Conservation (phyloP, 2,329 filamentous ascomycete genomes). For the Cladosporium colombiae region DNA sequence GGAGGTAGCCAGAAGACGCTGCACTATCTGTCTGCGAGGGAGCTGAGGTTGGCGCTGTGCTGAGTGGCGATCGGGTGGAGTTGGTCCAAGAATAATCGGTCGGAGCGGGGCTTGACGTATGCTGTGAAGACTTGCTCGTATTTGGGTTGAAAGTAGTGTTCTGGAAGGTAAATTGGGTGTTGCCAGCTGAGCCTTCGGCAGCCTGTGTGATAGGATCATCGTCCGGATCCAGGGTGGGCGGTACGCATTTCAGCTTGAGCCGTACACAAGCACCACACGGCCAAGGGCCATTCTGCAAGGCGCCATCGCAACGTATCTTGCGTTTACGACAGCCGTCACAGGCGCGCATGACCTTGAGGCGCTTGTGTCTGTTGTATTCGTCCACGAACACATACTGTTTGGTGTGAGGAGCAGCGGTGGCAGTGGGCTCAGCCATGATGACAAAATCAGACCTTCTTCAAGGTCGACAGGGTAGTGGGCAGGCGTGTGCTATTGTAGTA, state of each 20-base stretch:
- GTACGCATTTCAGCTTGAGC: conserved; percentile 89
- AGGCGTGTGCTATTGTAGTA: background rate
- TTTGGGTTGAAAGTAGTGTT: conserved; percentile 28
- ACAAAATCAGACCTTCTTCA: background rate
- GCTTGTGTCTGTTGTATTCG: conserved; percentile 96
- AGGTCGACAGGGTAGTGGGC: conserved; percentile 7
- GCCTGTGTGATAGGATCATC: conserved; percentile 46
- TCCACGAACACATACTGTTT: conserved; percentile 99
- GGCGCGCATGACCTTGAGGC: conserved; percentile 95
- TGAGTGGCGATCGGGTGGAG: conserved; percentile 15
- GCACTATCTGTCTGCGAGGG: conserved; percentile 20
- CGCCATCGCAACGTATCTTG: conserved; percentile 98
- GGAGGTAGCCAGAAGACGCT: conserved; percentile 26
- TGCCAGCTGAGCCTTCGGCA: conserved; percentile 26
- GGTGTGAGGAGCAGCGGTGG: conserved; percentile 70
- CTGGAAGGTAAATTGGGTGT: conserved; percentile 35
- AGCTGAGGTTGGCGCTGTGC: conserved; percentile 24
- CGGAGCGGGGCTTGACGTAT: conserved; percentile 14
- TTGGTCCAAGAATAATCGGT: conserved; percentile 20
- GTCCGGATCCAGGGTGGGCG: conserved; percentile 78
- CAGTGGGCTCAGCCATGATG: conserved; percentile 22
- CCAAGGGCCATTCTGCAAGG: conserved; percentile 89
- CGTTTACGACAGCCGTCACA: conserved; percentile 92
- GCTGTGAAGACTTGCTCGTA: conserved; percentile 11
- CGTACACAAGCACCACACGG: conserved; percentile 92